Conservation (phyloP, 225 moss, liverwort and hornwort genomes). For the Rhytidiadelphus loreus region DNA sequence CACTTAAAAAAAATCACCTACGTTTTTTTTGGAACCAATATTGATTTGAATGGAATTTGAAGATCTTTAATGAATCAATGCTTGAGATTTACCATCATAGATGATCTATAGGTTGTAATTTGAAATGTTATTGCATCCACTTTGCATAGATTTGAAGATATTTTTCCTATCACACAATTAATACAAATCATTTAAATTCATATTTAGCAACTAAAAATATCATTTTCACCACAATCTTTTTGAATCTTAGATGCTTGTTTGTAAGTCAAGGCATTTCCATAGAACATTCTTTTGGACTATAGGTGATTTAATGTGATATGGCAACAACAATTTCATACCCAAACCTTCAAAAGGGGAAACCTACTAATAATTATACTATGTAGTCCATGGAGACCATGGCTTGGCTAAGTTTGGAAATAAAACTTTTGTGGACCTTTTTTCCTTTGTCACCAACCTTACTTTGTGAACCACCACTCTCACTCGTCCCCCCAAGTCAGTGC, state of each 20-base stretch:
- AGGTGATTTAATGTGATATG: background rate
- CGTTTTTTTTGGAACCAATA: no score
- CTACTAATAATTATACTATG: no score
- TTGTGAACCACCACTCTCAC: no score
- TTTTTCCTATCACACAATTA: background rate
- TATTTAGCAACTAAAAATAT: background rate
- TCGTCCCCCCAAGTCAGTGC: no score
- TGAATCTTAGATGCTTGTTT: background rate
- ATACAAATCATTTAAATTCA: background rate
- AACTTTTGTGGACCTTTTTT: background rate
- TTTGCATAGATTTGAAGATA: background rate
- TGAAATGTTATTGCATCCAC: background rate
- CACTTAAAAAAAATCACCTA: rapidly evolving
- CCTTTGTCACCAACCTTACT: background rate
- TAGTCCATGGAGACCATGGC: no score
- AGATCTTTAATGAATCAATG: background rate
- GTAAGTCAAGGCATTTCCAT: background rate
- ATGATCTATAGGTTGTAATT: background rate
- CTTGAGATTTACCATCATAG: background rate
- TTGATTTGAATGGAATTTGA: background rate
- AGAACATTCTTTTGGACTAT: background rate
- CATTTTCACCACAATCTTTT: background rate
- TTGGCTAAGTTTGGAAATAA: background rate
- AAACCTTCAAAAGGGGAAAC: background rate
- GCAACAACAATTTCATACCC: background rate